Percentiles rank a stretch among this genome's conserved stretches.
These are phyloP conservation scores for Podospora conica DNA, from an alignment of 495 filamentous ascomycete genomes.

Conservation along the genomic window DNA sequence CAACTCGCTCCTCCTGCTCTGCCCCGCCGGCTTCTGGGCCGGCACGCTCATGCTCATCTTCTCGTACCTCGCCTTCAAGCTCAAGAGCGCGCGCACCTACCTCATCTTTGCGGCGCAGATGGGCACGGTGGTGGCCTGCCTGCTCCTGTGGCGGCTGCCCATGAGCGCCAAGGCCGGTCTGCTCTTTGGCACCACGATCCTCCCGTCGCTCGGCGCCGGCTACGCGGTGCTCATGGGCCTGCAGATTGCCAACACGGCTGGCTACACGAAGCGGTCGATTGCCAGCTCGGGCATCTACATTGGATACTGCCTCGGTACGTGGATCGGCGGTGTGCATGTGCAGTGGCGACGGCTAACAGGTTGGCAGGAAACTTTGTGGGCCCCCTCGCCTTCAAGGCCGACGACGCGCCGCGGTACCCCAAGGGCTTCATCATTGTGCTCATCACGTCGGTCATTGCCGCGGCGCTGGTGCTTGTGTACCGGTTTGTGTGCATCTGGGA, in stretches of 20 bases:
- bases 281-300: slow-evolving; percentile 35
- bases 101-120: slow-evolving; percentile 2
- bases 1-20: slow-evolving; percentile 40
- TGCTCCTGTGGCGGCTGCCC: slow-evolving; percentile 36
- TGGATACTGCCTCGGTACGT: slow-evolving; percentile 37
- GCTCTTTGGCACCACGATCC: slow-evolving; percentile 39
- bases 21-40: slow-evolving; percentile 36
- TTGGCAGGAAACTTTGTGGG: slow-evolving; percentile 32
- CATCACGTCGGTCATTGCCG: slow-evolving; percentile 29
- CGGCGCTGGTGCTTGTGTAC: slow-evolving; percentile 30
- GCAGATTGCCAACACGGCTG: slow-evolving; percentile 42
- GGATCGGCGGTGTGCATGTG: not conserved
- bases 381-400: slow-evolving; percentile 30
- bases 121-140: slow-evolving; percentile 4
- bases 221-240: slow-evolving; percentile 35
- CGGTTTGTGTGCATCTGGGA: slow-evolving; percentile 11
- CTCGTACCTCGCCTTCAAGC: slow-evolving; percentile 31
- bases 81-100: not conserved
- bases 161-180: slow-evolving; percentile 29
- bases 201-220: slow-evolving; percentile 19
- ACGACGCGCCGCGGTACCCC: slow-evolving; percentile 30
- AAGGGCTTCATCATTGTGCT: slow-evolving; percentile 36
- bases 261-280: slow-evolving; percentile 39
- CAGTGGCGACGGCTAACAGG: slow-evolving; percentile 6
- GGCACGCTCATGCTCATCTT: slow-evolving; percentile 31